Base-by-base conservation (phyloP, 176 grass and related monocot species). In the maize (Zea mays) region DNA sequence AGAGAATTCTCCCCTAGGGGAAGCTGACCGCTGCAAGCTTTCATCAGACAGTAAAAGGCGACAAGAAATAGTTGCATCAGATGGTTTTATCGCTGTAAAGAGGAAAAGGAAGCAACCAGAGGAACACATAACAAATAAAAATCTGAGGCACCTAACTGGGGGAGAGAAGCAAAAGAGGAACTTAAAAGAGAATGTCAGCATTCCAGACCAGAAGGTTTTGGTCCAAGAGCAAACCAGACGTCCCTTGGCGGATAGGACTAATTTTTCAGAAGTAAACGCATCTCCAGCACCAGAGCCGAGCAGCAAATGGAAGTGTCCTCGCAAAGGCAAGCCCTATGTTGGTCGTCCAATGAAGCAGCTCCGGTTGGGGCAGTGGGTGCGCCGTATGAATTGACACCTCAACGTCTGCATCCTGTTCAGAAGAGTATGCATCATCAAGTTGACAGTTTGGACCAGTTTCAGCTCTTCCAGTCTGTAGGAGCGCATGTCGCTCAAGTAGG, bases 291-390 rank as follows among this genome's bases (percentile, higher is more conserved):
- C 65, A n/a, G 65, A 86, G 50, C 14, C 62, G 20, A 37, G 52
- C 13, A 73, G 72, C 36, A 94, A 91, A 89, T 94, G 92, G 92
- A 84, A 87, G 40, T 86, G 86, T 61, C 85, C 92, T 84, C 68
- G 83, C 62, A 91, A 88, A 79, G 75, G 75, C 17, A 94, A 88
- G 66, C 88, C 83, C 45, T 76, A 82, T 4, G 48, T 86, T 58
- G 88, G 80, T 27, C 88, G 86, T 63, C 88, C 83, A 17, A 19
- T 94, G 82, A 94, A 84, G 81, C 88, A 94, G 48, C 75, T 94
- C 15, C 75, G 86, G 5, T 73, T 94, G 73, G 92, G 82, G 43
- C 85, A 72, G 27, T 94, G 92, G 88, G 34, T 94, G 27, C 75
- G 74, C 79, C 83, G 76, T 27, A 4, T n/a, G 72, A 79, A 70